Evolutionary conservation across 1,284 basidiomycete genomes (phyloP), one percentile per base, ranked within the genome.

Genomic region (Melampsora occidentalis): DNA sequence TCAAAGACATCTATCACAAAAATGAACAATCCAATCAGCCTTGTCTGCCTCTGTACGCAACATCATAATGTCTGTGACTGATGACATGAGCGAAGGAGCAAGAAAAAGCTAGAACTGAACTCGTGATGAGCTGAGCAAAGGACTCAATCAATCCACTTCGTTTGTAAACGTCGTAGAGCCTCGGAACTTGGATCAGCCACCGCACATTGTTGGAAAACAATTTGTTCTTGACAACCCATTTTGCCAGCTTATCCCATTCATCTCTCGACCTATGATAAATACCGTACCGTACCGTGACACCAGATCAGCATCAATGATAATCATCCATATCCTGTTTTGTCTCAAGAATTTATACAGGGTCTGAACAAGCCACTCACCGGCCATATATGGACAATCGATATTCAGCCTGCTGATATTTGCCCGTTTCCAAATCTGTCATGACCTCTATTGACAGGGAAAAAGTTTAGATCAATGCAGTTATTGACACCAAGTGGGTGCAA

Each of bases 161-260:
- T 83, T 97, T 98, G 87, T 97, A 99, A 25, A 99, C 89, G 80
- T 97, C 92, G 85, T 99, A 99, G 78, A 99, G 84, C 2, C 97
- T 90, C 2, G 97, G 97, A 16, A 99, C 87, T 83, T 99, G 97
- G 80, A 99, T 92, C 69, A 99, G 88, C 97, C 97, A 99, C 69
- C 97, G 89, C 46, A 99, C 93, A 81, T 99, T 99, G 83, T 97
- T 94, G 9, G 94, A 97, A 83, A 89, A 93, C 16, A 99, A 86
- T 83, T 94, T 93, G 86, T 98, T 89, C 82, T 92, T 88, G 81
- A 97, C 89, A 70, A 99, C 90, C 97, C 97, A 99, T 85, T 90
- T 90, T 7, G 97, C 96, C 5, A 99, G 86, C 82, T 97, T 98
- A 86, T 99, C 97, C 97, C 97, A 99, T 84, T 99, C 97, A 78